Evolutionary conservation across 176 grass and related monocot genomes (phyloP).

Genomic region (Eragrostis nindensis): DNA sequence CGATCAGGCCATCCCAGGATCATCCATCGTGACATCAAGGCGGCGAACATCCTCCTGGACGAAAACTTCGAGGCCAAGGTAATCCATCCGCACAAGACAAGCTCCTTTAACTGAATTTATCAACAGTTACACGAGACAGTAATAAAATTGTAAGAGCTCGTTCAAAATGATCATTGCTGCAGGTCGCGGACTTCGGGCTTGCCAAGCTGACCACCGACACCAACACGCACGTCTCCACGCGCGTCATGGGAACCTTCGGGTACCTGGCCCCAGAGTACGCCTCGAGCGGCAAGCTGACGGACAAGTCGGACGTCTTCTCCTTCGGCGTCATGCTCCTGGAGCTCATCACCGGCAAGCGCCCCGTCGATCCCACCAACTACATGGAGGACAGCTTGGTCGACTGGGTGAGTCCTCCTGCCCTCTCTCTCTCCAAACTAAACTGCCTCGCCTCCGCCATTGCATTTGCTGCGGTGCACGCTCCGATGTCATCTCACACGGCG

Average conservation of each 20-base stretch:
- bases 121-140: too few species aligned
- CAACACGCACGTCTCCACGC: slow-evolving; percentile 93
- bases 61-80: slow-evolving; percentile 95
- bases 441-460: too few species aligned
- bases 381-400: slow-evolving; percentile 97
- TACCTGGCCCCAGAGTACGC: slow-evolving; percentile 97
- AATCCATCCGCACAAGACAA: not conserved
- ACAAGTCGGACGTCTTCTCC: slow-evolving; percentile 98
- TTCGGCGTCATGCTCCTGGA: slow-evolving; percentile 97
- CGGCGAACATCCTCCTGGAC: slow-evolving; percentile 89
- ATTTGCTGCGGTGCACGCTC: not conserved
- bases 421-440: not conserved
- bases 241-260: slow-evolving; percentile 99
- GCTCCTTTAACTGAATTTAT: not conserved
- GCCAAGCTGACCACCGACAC: slow-evolving; percentile 88
- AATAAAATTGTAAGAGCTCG: not conserved
- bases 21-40: slow-evolving; percentile 97
- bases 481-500: slow-evolving; percentile 6
- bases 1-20: slow-evolving; percentile 93
- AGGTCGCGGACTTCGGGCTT: slow-evolving; percentile 95
- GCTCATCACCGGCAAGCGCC: slow-evolving; percentile 83
- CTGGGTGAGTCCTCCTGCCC: slow-evolving; percentile 66
- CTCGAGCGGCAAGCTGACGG: slow-evolving; percentile 88
- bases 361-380: slow-evolving; percentile 55
- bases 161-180: not conserved